A percentile compares a stretch with the other conserved stretches of the same genome.
These are phyloP conservation scores for Pyrenochaeta sp. DNA, from an alignment of 2,329 filamentous ascomycete genomes.

Conservation along the genomic window DNA sequence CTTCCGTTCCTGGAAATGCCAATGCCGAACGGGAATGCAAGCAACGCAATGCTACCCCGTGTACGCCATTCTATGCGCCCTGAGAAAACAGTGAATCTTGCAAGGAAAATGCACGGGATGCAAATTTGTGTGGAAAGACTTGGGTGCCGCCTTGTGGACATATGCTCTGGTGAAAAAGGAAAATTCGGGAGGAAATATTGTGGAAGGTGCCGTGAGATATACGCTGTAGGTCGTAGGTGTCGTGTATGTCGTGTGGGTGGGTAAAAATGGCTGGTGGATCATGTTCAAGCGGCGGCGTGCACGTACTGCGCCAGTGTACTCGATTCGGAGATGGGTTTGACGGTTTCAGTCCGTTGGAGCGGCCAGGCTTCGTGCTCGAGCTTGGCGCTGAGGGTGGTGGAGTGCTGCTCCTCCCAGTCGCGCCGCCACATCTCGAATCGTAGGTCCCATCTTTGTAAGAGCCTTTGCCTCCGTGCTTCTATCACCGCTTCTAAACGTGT, in stretches of 20 bases:
- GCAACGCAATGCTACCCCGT: neutral
- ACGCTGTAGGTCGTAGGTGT: constrained; percentile 11
- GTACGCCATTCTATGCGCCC: constrained; percentile 7
- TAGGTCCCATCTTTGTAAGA: constrained; percentile 50
- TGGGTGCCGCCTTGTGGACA: neutral
- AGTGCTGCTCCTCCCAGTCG: constrained; percentile 43
- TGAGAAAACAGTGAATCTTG: neutral
- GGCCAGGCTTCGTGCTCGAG: constrained; percentile 44
- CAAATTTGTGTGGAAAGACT: neutral
- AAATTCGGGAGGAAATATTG: neutral
- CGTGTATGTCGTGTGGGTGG: no score
- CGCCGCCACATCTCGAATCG: constrained; percentile 49
- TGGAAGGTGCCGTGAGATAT: neutral
- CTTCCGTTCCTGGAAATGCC: no score
- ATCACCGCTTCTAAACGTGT: constrained; percentile 44
- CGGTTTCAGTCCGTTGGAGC: constrained; percentile 16
- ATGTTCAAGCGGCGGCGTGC: constrained; percentile 14
- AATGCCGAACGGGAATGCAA: neutral
- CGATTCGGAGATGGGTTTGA: constrained; percentile 23
- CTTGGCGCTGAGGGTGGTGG: constrained; percentile 20
- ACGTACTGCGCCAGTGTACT: constrained; percentile 31
- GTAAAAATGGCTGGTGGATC: no score
- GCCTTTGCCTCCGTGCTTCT: constrained; percentile 38
- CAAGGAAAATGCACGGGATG: neutral
- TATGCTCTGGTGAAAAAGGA: neutral